A percentile compares a stretch with the other conserved stretches of the same genome.
Conservation (phyloP, 2,329 filamentous ascomycete genomes). For the Scolecobasidium constrictum region DNA sequence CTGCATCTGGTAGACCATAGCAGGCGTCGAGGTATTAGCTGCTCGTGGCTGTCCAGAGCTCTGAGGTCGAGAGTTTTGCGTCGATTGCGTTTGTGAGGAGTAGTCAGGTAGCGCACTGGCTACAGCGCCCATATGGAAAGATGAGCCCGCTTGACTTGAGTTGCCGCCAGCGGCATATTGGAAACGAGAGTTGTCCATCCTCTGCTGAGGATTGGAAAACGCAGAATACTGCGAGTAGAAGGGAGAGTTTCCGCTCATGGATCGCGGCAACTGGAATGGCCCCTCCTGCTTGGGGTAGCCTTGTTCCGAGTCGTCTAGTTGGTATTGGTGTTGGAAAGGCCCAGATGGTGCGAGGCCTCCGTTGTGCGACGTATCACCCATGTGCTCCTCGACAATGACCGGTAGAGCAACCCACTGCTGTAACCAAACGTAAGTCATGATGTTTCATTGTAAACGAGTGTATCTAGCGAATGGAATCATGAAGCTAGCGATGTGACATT, state of each 20-base stretch:
- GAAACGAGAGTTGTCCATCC: background rate
- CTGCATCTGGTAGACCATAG: constrained; percentile 28
- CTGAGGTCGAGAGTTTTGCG: constrained; percentile 8
- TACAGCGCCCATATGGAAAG: constrained; percentile 27
- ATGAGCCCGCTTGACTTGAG: constrained; percentile 12
- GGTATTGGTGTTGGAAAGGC: constrained; percentile 16
- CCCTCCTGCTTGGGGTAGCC: background rate
- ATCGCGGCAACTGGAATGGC: constrained; percentile 12
- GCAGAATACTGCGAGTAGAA: constrained; percentile 26
- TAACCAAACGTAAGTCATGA: constrained; percentile 31
- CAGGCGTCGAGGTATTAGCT: constrained; percentile 26
- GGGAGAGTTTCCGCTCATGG: constrained; percentile 18
- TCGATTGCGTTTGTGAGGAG: constrained; percentile 13
- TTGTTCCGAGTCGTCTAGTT: constrained; percentile 18
- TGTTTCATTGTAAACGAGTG: constrained; percentile 23
- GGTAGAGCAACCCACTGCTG: constrained; percentile 32
- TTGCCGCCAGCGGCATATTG: background rate
- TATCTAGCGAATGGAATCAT: background rate
- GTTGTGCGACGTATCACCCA: constrained; percentile 27
- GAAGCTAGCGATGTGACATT: background rate
- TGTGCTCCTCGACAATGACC: constrained; percentile 24
- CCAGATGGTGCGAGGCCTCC: constrained; percentile 13
- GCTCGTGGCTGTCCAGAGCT: constrained; percentile 21
- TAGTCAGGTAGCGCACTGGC: constrained; percentile 25
- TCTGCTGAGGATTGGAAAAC: constrained; percentile 14